Evolutionary conservation across 2,329 filamentous ascomycete species (phyloP).

Genomic region (Ampelomyces quisqualis): DNA sequence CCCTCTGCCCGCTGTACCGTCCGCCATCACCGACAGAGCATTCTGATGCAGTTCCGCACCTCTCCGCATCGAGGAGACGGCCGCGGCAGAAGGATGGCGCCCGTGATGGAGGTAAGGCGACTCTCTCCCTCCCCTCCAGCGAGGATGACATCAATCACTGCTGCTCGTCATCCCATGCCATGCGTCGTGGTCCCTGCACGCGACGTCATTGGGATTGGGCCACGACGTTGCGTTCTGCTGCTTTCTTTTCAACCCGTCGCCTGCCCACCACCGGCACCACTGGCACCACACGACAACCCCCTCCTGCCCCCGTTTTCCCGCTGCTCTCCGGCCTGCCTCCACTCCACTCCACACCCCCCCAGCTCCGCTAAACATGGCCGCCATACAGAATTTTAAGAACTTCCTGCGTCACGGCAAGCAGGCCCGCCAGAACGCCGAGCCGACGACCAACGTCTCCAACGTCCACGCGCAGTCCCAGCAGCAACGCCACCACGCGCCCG

Average conservation of each 20-base stretch:
- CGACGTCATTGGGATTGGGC: too few relatives aligned
- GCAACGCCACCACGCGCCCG: slow-evolving; percentile 53
- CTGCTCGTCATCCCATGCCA: too few relatives aligned
- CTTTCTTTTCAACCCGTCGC: slow-evolving; percentile 19
- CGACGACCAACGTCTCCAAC: slow-evolving; percentile 63
- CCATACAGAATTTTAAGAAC: slow-evolving; percentile 95
- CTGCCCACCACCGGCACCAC: too few relatives aligned
- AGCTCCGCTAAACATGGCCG: slow-evolving; percentile 61
- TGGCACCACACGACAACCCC: slow-evolving; percentile 11
- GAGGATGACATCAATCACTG: too few relatives aligned
- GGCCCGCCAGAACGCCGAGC: slow-evolving; percentile 69
- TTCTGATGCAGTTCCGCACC: slow-evolving; percentile 26
- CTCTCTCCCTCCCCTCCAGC: too few relatives aligned
- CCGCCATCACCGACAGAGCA: slow-evolving; percentile 17
- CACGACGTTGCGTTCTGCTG: slow-evolving; percentile 27
- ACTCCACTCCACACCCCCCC: too few relatives aligned
- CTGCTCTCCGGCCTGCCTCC: slow-evolving; percentile 15
- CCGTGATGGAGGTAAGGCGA: slow-evolving; percentile 39
- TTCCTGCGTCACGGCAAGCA: slow-evolving; percentile 98
- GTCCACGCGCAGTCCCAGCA: slow-evolving; percentile 62
- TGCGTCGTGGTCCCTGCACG: slow-evolving; percentile 18
- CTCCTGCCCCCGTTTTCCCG: slow-evolving; percentile 13
- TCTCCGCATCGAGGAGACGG: slow-evolving; percentile 13
- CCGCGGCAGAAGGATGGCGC: slow-evolving; percentile 28
- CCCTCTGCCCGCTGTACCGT: background rate